Percentiles rank a stretch among this genome's conserved stretches.
Conservation (phyloP, 306 rosid genomes). For the Prunus campanulata region DNA sequence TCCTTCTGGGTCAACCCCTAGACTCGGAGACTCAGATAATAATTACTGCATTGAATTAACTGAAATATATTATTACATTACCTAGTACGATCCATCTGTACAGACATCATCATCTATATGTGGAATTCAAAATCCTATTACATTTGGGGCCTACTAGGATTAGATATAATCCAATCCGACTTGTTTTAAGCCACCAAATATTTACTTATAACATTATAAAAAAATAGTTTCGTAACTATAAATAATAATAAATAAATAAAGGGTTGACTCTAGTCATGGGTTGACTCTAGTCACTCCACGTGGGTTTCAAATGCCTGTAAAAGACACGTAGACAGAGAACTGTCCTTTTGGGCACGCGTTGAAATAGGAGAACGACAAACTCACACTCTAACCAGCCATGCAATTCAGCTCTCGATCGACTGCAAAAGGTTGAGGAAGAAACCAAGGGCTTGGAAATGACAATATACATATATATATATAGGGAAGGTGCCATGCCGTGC, state of each 20-base stretch:
- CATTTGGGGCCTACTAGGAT: no score
- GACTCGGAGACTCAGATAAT: conserved; percentile 68
- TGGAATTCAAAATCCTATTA: no score
- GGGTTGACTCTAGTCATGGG: background rate
- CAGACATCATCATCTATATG: no score
- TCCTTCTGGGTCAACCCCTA: conserved; percentile 75
- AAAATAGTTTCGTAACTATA: no score
- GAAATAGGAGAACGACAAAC: background rate
- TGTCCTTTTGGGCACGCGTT: conserved; percentile 10
- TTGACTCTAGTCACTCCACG: background rate
- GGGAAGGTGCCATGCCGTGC: background rate
- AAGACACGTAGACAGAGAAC: background rate
- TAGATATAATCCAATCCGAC: no score
- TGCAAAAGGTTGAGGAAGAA: background rate
- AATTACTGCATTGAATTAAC: no score
- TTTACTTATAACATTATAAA: no score
- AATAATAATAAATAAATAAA: no score
- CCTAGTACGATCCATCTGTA: no score
- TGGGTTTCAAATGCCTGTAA: background rate
- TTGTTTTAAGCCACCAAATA: no score
- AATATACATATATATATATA: no score
- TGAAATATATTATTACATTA: no score
- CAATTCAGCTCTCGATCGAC: background rate
- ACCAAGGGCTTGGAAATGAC: background rate
- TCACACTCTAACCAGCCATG: background rate